Conservation (phyloP, 2,329 filamentous ascomycete species). For the Aspergillus awamori region DNA sequence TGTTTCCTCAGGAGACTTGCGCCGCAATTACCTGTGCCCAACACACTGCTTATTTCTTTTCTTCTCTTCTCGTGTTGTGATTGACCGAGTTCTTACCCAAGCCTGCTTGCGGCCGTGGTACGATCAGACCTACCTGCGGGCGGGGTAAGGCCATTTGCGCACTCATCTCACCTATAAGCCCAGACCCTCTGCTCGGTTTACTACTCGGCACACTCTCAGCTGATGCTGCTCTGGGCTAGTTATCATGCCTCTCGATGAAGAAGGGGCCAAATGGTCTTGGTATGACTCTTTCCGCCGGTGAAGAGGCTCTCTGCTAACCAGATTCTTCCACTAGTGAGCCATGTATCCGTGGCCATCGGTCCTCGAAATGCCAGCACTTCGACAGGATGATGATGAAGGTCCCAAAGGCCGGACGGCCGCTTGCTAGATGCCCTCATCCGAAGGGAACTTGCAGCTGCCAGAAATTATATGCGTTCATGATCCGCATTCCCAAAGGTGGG, state of each 20-base stretch:
- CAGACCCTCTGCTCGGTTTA: background rate
- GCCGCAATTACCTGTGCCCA: background rate
- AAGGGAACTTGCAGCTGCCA: slow-evolving; percentile 47
- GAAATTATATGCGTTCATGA: slow-evolving; percentile 48
- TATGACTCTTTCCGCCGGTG: slow-evolving; percentile 25
- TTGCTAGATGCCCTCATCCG: slow-evolving; percentile 52
- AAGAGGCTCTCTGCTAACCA: background rate
- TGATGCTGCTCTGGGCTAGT: background rate
- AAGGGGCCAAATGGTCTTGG: slow-evolving; percentile 52
- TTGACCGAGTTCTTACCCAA: background rate
- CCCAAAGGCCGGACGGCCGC: slow-evolving; percentile 51
- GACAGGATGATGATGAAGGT: slow-evolving; percentile 55
- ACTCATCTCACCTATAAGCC: background rate
- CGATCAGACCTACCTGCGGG: slow-evolving; percentile 8
- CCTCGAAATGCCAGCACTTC: slow-evolving; percentile 53
- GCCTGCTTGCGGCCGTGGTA: background rate
- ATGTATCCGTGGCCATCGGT: slow-evolving; percentile 53
- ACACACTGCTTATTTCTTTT: too few relatives aligned
- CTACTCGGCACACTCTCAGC: background rate
- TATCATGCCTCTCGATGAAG: slow-evolving; percentile 49
- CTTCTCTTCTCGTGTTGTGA: background rate
- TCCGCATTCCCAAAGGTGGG: slow-evolving; percentile 49
- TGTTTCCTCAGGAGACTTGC: background rate
- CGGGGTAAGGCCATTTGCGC: background rate
- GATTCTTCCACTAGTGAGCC: slow-evolving; percentile 41